phyloP scores from a whole-genome alignment of 2,329 filamentous ascomycete genomes.

The Fusarium sp. region DNA sequence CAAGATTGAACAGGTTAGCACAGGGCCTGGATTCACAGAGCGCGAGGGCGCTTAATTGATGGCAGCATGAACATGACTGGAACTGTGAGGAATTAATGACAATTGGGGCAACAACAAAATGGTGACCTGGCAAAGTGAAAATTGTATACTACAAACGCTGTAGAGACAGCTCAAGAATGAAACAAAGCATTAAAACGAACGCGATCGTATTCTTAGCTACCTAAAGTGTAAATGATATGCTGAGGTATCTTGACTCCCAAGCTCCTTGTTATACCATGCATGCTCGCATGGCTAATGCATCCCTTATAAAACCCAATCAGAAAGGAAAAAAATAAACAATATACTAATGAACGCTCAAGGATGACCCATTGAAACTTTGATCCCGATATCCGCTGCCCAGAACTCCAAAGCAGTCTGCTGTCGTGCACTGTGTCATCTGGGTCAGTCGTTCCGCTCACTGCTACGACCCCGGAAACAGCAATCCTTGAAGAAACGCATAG shows the following conservation, averaged over 20 bases:
- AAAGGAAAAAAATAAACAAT: conserved; percentile 12
- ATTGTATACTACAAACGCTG: conserved; percentile 17
- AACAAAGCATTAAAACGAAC: conserved; percentile 12
- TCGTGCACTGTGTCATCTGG: background rate
- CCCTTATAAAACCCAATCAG: background rate
- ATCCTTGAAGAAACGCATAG: background rate
- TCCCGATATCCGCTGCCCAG: conserved; percentile 2
- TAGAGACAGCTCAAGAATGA: conserved; percentile 14
- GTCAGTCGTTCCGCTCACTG: background rate
- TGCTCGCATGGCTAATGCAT: conserved; percentile 3
- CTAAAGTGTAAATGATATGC: conserved; percentile 15
- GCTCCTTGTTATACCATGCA: conserved; percentile 29
- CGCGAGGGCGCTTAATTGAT: conserved; percentile 16
- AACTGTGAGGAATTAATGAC: background rate
- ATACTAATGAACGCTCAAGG: background rate
- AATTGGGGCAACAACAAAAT: background rate
- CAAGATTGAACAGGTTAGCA: conserved; percentile 53
- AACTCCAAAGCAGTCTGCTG: conserved; percentile 23
- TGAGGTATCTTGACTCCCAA: conserved; percentile 40
- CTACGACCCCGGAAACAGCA: background rate
- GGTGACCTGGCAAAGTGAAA: background rate
- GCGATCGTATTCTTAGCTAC: conserved; percentile 21
- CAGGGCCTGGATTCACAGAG: conserved; percentile 60
- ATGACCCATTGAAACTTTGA: conserved; percentile 1
- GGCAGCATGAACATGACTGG: background rate